phyloP scores from a whole-genome alignment of 495 filamentous ascomycete genomes.

The Lepidopterella palustris region DNA sequence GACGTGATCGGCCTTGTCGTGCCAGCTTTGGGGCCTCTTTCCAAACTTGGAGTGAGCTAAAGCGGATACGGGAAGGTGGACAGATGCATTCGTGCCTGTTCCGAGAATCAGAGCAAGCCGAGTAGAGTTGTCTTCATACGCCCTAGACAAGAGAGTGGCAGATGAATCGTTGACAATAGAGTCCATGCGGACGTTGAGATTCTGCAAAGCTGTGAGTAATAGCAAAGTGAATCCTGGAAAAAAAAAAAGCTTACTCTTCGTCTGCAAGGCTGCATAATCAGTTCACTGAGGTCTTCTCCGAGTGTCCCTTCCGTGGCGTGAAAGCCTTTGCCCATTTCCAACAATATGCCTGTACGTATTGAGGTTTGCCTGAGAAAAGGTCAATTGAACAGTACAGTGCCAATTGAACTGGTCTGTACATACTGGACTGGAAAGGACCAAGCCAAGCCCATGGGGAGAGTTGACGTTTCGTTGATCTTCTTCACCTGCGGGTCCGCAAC shows the following conservation, averaged over 20 bases:
- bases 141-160: conserved; percentile 41
- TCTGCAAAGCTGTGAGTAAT: conserved; percentile 18
- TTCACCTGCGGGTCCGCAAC: conserved; percentile 37
- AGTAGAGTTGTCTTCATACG: conserved; percentile 37
- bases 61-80: conserved; percentile 35
- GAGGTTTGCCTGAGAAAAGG: conserved; percentile 46
- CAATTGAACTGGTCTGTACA: conserved; percentile 12
- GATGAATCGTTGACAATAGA: conserved; percentile 42
- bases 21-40: conserved; percentile 33
- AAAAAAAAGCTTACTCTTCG: conserved; percentile 34
- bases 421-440: conserved; percentile 67
- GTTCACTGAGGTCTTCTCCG: conserved; percentile 52
- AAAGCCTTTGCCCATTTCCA: conserved; percentile 65
- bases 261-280: conserved; percentile 53
- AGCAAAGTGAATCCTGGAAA: neutral
- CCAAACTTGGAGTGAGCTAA: conserved; percentile 36
- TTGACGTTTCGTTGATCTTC: conserved; percentile 26
- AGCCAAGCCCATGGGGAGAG: conserved; percentile 54
- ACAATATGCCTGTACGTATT: conserved; percentile 48
- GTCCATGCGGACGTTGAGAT: conserved; percentile 37
- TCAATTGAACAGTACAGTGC: conserved; percentile 7
- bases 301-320: conserved; percentile 50
- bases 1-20: conserved; percentile 35
- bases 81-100: conserved; percentile 41
- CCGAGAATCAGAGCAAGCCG: conserved; percentile 41